Evolutionary conservation across 306 rosid species (phyloP).

Genomic region (Rosa lucieae): DNA sequence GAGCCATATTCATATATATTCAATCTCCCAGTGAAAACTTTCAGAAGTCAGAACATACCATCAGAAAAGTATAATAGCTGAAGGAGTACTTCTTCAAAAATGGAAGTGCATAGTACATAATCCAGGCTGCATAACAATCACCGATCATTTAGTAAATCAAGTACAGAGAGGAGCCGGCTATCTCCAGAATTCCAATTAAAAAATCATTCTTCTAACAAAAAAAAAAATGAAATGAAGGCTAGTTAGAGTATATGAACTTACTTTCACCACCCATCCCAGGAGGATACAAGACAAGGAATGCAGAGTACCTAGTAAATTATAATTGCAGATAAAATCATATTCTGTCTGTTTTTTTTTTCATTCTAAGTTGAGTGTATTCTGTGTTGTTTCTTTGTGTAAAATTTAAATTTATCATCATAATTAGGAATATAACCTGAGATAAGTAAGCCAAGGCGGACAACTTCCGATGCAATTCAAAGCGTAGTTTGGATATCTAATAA

Average conservation of each 20-base stretch:
- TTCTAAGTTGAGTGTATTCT: background rate
- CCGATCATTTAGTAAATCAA: conserved; percentile 27
- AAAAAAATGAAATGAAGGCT: conserved; percentile 19
- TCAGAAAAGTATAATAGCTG: conserved; percentile 67
- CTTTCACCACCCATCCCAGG: conserved; percentile 86
- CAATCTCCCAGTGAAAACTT: background rate
- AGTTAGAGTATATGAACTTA: conserved; percentile 45
- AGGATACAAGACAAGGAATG: conserved; percentile 80
- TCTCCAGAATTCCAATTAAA: background rate
- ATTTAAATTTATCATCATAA: conserved; percentile 3
- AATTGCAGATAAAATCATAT: conserved; percentile 12
- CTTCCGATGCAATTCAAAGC: conserved; percentile 66
- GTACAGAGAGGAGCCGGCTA: conserved; percentile 15
- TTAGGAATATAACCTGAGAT: conserved; percentile 62
- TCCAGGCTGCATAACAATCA: conserved; percentile 63
- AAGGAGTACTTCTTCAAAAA: conserved; percentile 62
- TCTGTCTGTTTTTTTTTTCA: conserved; percentile 4
- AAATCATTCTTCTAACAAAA: conserved; percentile 22
- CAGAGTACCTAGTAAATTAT: conserved; percentile 68
- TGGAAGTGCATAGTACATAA: conserved; percentile 81
- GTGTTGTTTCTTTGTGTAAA: background rate
- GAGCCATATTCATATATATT: background rate
- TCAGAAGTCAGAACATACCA: conserved; percentile 43
- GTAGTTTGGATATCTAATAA: conserved; percentile 80
- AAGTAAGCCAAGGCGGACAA: conserved; percentile 82